phyloP scores from a whole-genome alignment of 495 filamentous ascomycete genomes.

The Penicillium maclennaniae region DNA sequence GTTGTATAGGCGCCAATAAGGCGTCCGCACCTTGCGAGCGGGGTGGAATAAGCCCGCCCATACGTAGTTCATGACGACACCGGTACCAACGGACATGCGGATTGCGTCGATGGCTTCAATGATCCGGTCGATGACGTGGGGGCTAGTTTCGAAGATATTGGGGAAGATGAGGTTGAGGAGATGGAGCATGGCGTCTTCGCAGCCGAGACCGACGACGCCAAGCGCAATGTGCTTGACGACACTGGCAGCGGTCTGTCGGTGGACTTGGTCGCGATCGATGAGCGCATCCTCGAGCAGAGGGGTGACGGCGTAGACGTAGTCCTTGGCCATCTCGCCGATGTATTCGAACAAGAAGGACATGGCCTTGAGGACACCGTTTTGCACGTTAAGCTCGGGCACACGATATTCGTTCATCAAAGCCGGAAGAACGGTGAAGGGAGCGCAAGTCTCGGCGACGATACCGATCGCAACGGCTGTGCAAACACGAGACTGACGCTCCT shows the following conservation, averaged over 20 bases:
- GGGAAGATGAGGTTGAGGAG: slow-evolving; percentile 93
- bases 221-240: slow-evolving; percentile 98
- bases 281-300: slow-evolving; percentile 97
- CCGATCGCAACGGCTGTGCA: slow-evolving; percentile 98
- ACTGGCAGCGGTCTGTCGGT: slow-evolving; percentile 91
- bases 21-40: slow-evolving; percentile 84
- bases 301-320: slow-evolving; percentile 97
- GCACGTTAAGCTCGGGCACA: slow-evolving; percentile 96
- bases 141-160: slow-evolving; percentile 96
- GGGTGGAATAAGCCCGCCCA: slow-evolving; percentile 98
- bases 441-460: slow-evolving; percentile 99
- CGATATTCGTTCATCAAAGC: slow-evolving; percentile 99
- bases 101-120: slow-evolving; percentile 97
- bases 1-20: slow-evolving; percentile 96
- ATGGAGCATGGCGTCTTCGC: slow-evolving; percentile 98
- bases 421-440: slow-evolving; percentile 97
- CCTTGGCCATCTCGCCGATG: slow-evolving; percentile 99
- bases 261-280: slow-evolving; percentile 97
- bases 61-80: slow-evolving; percentile 91
- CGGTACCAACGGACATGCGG: slow-evolving; percentile 87
- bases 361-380: slow-evolving; percentile 97
- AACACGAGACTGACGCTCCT: slow-evolving; percentile 96
- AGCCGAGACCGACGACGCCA: slow-evolving; percentile 93
- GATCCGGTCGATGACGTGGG: slow-evolving; percentile 97
- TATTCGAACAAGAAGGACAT: slow-evolving; percentile 98